phyloP scores from a whole-genome alignment of 2,329 filamentous ascomycete genomes.

The Pyrenochaeta sp. region DNA sequence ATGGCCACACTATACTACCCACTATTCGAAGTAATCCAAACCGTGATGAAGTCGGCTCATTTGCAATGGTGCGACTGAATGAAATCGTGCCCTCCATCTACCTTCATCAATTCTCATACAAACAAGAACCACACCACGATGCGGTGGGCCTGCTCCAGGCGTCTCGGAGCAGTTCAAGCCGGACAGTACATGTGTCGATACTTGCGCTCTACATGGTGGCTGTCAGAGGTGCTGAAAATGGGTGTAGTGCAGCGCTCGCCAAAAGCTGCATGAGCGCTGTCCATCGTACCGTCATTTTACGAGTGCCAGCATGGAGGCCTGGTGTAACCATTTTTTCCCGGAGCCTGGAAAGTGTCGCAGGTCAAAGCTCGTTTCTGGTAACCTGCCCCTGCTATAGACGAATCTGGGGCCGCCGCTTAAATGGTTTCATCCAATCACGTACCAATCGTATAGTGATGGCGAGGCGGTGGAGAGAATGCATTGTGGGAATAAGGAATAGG shows the following conservation, averaged over 20 bases:
- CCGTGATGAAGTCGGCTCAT: conserved; percentile 8
- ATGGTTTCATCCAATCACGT: conserved; percentile 21
- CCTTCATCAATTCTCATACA: conserved; percentile 20
- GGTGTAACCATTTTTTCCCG: conserved; percentile 26
- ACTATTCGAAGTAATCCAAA: conserved; percentile 7
- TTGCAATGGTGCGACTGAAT: conserved; percentile 12
- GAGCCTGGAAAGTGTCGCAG: conserved; percentile 16
- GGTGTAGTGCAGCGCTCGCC: conserved; percentile 21
- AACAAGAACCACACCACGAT: conserved; percentile 8
- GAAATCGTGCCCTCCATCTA: conserved; percentile 6
- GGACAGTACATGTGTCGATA: conserved; percentile 5
- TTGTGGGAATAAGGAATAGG: conserved; percentile 1
- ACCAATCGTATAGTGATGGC: conserved; percentile 7
- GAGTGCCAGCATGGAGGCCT: conserved; percentile 23
- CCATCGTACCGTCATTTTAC: conserved; percentile 18
- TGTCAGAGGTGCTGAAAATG: conserved; percentile 15
- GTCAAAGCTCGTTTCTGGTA: conserved; percentile 20
- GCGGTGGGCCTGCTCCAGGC: conserved; percentile 12
- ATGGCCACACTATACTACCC: conserved; percentile 12
- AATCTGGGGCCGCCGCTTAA: conserved; percentile 29
- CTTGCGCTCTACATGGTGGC: conserved; percentile 8
- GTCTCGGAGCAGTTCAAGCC: conserved; percentile 10
- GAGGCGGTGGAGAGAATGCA: conserved; percentile 8
- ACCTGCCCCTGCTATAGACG: conserved; percentile 29
- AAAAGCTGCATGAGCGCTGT: conserved; percentile 13